Base-by-base conservation (phyloP, 2,329 filamentous ascomycete genomes). In the Dendryphion nanum region DNA sequence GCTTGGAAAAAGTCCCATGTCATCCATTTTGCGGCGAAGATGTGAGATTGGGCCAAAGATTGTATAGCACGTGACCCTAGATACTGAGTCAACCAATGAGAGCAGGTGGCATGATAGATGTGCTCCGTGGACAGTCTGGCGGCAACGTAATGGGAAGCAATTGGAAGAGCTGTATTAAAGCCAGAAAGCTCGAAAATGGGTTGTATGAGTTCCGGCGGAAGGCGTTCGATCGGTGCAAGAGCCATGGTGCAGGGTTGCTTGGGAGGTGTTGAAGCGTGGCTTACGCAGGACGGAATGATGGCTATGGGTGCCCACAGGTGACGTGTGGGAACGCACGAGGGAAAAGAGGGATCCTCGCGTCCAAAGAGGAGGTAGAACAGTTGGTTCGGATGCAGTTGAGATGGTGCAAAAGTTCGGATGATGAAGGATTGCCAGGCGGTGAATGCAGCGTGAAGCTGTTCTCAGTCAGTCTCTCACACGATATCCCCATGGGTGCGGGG, bases 151-250 rank as follows among this genome's bases (percentile, higher is more conserved):
- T 56, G 58, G 0, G 75, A 77, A 4, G 29, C 53, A 45, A 5
- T 57, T 53, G 29, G 66, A 66, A 38, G 51, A 24, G 72, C 68
- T 20, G 72, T 45, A 44, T 76, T 74, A n/a, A n/a, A n/a, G 17
- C 70, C 50, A 6, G 28, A 52, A 18, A 67, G 53, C n/a, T 74
- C 57, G 42, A 78, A 78, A 31, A 78, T 76, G 28, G 67, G 61
- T 47, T 78, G 70, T n/a, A 78, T 61, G 10, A 78, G 52, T 51
- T 78, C 75, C 3, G 66, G 53, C 0, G 76, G 76, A 0, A 78
- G 60, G 4, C 39, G 46, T 48, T 78, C 74, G 10, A 78, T 48
- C 6, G 55, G 46, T 14, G 56, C 6, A 5, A 43, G 32, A 18
- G 5, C 2, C 31, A 39, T 39, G 10, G 20, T n/a, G n/a, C n/a